Evolutionary conservation across 306 rosid species (phyloP), one percentile per base, ranked within the genome.

Genomic region (Cicer pinnatifidum): DNA sequence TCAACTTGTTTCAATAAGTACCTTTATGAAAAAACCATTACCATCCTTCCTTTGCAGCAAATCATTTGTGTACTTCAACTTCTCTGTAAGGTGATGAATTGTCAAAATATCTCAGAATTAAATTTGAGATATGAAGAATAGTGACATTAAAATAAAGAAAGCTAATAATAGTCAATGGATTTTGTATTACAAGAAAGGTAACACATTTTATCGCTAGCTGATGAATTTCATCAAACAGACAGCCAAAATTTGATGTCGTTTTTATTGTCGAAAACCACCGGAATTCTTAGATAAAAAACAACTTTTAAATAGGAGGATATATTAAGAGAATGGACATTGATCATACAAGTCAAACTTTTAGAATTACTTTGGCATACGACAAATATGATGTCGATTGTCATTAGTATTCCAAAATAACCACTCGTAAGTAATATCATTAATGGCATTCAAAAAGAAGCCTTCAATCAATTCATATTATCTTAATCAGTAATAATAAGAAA

Each of bases 11-110:
- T 72, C 69, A 9, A 70, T 50, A 80, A 81, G 62, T 84, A 91
- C 99, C 99, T 94, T 87, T 13, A 73, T 45, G 20, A 91, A 84
- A 80, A 77, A 88, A 76, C 87, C 89, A 54, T 82, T 81, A 69
- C 33, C 89, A 73, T 76, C 84, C 82, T 91, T 91, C 78, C 78
- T 82, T 65, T 68, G 97, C 57, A 75, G 72, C 52, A 75, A 75
- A 6, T 77, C 90, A 71, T 85, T 88, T 47, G 87, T 65, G 77
- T 56, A 44, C 78, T 61, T 82, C 72, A 82, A 74, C 83, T 91
- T 93, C 76, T 88, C 97, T 94, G 92, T 76, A 50, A 83, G 47
- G 68, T 71, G 81, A 67, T 51, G 37, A 16, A 19, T 73, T 69
- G 81, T 75, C 71, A 75, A 74, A 64, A 65, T 59, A 70, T 6